Base-by-base conservation (phyloP, 2,329 filamentous ascomycete genomes). In the Sporothrix variecibatus region DNA sequence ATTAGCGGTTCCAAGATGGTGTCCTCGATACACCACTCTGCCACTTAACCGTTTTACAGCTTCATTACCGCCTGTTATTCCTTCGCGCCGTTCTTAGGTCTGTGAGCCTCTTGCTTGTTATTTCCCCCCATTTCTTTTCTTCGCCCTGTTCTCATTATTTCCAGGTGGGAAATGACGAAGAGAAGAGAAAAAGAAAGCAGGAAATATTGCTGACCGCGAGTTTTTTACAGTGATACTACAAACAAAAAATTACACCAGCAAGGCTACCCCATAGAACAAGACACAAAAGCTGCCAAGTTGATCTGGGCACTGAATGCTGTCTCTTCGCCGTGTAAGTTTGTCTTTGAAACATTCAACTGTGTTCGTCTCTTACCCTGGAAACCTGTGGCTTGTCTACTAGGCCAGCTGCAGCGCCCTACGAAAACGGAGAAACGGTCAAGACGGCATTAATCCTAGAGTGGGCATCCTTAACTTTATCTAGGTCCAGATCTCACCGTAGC, bases 391-490 rank as follows among this genome's bases (percentile, higher is more conserved):
- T 67, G 62, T 67, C 62, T 28, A 26, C 62, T 17, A 26, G 40
- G 62, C 15, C 40, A 71, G n/a, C 20, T 53, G 8, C 17, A 38
- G 5, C 34, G 51, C 28, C 68, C 34, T 46, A 28, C 51, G 46
- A 71, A 46, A 26, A 56, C 26, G 51, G 68, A 20, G 53, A 51
- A 49, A 49, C 34, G 65, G 65, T 67, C 38, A 46, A 67, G 38
- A 46, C 65, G 23, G 64, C 51, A 43, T 58, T 43, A 26, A 15
- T 71, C n/a, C 17, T 31, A 40, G 69, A 26, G 69, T 20, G 69
- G 51, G 23, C 67, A 46, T 49, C 67, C 67, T n/a, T 53, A 60
- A 62, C 31, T 71, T 46, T 72, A 72, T 65, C 31, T 72, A 46
- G 34, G n/a, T 43, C n/a, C 31, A 58, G 28, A 72, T 65, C 71